Conservation (phyloP, 768 basidiomycete genomes). For the Tephrocybe sp. region DNA sequence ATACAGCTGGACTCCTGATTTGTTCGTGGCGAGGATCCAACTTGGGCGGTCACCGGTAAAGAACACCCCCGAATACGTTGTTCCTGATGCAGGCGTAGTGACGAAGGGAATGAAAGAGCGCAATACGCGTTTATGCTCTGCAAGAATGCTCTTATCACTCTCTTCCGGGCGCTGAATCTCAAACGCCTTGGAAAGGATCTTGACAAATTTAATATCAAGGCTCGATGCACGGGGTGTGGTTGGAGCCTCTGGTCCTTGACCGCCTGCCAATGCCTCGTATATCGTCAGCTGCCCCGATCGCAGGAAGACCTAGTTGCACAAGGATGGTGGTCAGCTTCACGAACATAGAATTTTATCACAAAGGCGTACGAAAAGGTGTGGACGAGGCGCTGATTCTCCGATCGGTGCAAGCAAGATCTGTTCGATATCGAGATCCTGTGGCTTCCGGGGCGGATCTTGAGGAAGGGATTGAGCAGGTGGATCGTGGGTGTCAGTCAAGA, state of each 20-base stretch:
- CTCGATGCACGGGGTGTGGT: conserved; percentile 40
- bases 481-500: no score
- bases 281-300: conserved; percentile 80
- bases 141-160: conserved; percentile 61
- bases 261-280: conserved; percentile 69
- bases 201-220: conserved; percentile 65
- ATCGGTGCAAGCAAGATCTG: conserved; percentile 73
- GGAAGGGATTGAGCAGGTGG: conserved; percentile 65
- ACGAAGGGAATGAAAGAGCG: conserved; percentile 68
- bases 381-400: conserved; percentile 65
- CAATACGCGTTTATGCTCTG: conserved; percentile 66
- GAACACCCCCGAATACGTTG: conserved; percentile 71
- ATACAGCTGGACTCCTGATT: conserved; percentile 62
- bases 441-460: conserved; percentile 71
- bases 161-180: conserved; percentile 71
- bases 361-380: conserved; percentile 79
- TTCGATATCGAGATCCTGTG: conserved; percentile 74
- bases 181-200: conserved; percentile 64
- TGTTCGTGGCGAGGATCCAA: conserved; percentile 83
- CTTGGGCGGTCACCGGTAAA: conserved; percentile 88
- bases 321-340: conserved; percentile 5
- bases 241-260: conserved; percentile 36
- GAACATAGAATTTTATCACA: conserved; percentile 3
- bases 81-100: conserved; percentile 51
- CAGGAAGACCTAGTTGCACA: conserved; percentile 57